Conservation (phyloP, 306 rosid species). For the Lupinus albus region DNA sequence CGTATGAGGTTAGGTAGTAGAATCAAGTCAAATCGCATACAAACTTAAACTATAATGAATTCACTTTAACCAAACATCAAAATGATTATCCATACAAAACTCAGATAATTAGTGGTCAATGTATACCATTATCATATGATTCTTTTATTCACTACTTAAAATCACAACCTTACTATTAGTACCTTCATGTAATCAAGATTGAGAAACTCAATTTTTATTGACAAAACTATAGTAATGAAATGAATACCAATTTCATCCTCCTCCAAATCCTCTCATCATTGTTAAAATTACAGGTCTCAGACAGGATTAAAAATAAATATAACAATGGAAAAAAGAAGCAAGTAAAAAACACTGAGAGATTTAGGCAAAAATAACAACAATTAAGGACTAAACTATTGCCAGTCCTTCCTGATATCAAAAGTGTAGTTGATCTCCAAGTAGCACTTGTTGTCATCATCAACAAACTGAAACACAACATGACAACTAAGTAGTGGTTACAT, state of each 20-base stretch:
- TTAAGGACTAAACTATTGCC: slow-evolving; percentile 54
- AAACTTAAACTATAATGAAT: too few species aligned
- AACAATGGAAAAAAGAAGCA: slow-evolving; percentile 44
- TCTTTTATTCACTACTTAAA: too few species aligned
- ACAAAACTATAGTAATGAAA: slow-evolving; percentile 48
- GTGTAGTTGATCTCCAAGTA: slow-evolving; percentile 89
- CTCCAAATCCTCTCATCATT: slow-evolving; percentile 55
- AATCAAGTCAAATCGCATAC: too few species aligned
- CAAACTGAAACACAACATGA: slow-evolving; percentile 53
- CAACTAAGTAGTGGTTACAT: neutral
- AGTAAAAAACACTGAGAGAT: slow-evolving; percentile 48
- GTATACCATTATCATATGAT: too few species aligned
- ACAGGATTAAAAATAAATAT: slow-evolving; percentile 44
- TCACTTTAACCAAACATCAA: too few species aligned
- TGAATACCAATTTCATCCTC: slow-evolving; percentile 40
- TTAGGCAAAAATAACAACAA: slow-evolving; percentile 52
- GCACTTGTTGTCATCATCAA: slow-evolving; percentile 90
- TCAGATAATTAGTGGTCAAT: too few species aligned
- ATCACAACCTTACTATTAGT: too few species aligned
- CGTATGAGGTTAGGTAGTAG: too few species aligned
- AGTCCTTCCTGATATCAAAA: slow-evolving; percentile 78
- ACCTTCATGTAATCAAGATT: too few species aligned
- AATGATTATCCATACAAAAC: too few species aligned
- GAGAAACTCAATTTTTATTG: slow-evolving; percentile 51
- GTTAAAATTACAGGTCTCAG: slow-evolving; percentile 51